Percentiles rank a stretch among this genome's conserved stretches.
Conservation (phyloP, 2,329 filamentous ascomycete genomes). For the Coniochaeta pulveracea region DNA sequence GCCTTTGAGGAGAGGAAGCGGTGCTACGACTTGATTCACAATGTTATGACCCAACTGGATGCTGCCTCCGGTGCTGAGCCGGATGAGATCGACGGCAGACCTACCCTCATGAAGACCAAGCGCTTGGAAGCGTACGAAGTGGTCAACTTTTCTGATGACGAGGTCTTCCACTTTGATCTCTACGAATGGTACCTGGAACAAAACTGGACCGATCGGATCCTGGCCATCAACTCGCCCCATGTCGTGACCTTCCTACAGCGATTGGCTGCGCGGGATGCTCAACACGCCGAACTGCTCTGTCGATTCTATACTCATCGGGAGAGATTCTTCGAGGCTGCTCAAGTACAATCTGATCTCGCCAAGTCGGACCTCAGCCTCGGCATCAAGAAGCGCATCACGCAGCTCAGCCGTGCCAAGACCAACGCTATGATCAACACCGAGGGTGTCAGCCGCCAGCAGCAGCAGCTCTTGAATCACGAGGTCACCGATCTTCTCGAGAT, state of each 20-base stretch:
- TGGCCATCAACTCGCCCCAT: conserved; percentile 74
- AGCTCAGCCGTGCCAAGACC: conserved; percentile 81
- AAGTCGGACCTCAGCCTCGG: conserved; percentile 68
- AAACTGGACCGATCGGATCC: conserved; percentile 73
- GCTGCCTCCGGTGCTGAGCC: conserved; percentile 55
- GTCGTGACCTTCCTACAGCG: conserved; percentile 78
- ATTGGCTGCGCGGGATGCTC: conserved; percentile 58
- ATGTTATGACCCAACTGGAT: conserved; percentile 71
- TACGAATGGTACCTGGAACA: conserved; percentile 94
- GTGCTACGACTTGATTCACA: conserved; percentile 82
- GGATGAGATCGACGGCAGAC: conserved; percentile 65
- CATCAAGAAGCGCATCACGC: conserved; percentile 79
- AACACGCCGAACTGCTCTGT: conserved; percentile 85
- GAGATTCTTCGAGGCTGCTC: conserved; percentile 76
- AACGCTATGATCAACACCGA: conserved; percentile 79
- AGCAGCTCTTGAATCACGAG: conserved; percentile 76
- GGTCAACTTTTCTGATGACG: conserved; percentile 77
- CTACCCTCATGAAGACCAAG: conserved; percentile 65
- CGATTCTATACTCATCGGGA: conserved; percentile 80
- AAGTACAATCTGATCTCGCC: conserved; percentile 74
- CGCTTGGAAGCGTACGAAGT: conserved; percentile 82
- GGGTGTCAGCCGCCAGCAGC: conserved; percentile 65
- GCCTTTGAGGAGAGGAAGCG: conserved; percentile 61
- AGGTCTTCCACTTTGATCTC: conserved; percentile 91
- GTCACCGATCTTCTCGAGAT: conserved; percentile 82